A percentile compares a stretch with the other conserved stretches of the same genome.
Evolutionary conservation across 1,284 basidiomycete genomes (phyloP).

Genomic region (Ganoderma lingzhi): DNA sequence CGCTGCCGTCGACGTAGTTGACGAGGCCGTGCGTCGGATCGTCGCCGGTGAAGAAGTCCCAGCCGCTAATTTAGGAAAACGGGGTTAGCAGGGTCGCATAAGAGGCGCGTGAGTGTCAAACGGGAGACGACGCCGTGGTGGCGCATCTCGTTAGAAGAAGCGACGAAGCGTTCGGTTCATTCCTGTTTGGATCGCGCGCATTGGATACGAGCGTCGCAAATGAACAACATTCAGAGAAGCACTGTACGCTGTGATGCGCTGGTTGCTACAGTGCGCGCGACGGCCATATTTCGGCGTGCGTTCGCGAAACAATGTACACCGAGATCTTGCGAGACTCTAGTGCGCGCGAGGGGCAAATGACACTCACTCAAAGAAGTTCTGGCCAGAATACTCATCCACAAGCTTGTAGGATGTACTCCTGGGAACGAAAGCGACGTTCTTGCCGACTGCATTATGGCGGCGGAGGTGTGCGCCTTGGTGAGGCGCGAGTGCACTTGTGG

Average conservation of each 20-base stretch:
- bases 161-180: background rate
- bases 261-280: background rate
- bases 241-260: background rate
- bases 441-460: slow-evolving; percentile 22
- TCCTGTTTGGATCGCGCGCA: background rate
- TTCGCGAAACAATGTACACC: background rate
- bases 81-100: slow-evolving; percentile 8
- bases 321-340: background rate
- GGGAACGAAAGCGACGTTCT: slow-evolving; percentile 19
- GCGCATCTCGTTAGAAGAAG: background rate
- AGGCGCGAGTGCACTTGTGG: slow-evolving; percentile 23
- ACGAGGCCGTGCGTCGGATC: slow-evolving; percentile 64
- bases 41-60: slow-evolving; percentile 64
- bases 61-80: slow-evolving; percentile 52
- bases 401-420: slow-evolving; percentile 41
- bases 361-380: slow-evolving; percentile 47
- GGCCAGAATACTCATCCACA: slow-evolving; percentile 46
- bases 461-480: slow-evolving; percentile 20
- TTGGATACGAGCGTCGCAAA: background rate
- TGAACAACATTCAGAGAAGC: background rate
- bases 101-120: background rate
- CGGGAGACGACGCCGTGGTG: background rate
- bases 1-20: slow-evolving; percentile 37
- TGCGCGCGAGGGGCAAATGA: background rate
- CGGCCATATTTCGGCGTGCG: background rate